Conservation (phyloP, 306 rosid species). For the Lablab purpureus region DNA sequence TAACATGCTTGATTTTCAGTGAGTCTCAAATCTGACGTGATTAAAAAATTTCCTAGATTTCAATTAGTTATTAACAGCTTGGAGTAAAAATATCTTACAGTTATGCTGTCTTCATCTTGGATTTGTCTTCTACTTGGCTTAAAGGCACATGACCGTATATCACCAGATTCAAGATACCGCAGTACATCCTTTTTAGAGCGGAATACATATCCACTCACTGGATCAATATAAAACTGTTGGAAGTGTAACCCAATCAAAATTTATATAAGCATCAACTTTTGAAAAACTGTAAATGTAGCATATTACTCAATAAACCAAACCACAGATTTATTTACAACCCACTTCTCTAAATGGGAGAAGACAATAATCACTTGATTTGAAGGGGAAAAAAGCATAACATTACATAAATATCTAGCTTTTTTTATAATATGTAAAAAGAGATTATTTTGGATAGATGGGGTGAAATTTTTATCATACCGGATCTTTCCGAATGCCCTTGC, state of each 20-base stretch:
- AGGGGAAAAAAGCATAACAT: neutral
- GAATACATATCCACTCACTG: slow-evolving; percentile 54
- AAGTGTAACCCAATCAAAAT: slow-evolving; percentile 43
- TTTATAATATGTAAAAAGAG: neutral
- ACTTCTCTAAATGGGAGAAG: slow-evolving; percentile 1
- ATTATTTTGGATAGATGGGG: neutral
- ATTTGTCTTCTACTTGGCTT: slow-evolving; percentile 45
- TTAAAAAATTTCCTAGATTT: slow-evolving; percentile 36
- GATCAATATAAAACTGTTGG: slow-evolving; percentile 58
- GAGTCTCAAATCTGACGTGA: slow-evolving; percentile 11
- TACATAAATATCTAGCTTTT: neutral
- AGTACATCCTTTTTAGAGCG: slow-evolving; percentile 58
- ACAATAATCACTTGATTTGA: slow-evolving; percentile 20
- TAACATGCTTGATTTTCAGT: slow-evolving; percentile 22
- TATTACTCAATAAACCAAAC: slow-evolving; percentile 22
- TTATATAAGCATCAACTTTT: slow-evolving; percentile 27
- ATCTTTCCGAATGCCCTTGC: slow-evolving; percentile 54
- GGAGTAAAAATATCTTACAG: slow-evolving; percentile 47
- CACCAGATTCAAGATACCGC: slow-evolving; percentile 55
- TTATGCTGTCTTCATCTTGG: slow-evolving; percentile 47
- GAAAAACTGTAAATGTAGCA: slow-evolving; percentile 34
- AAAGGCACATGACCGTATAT: slow-evolving; percentile 43
- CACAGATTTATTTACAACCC: slow-evolving; percentile 25
- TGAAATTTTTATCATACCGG: slow-evolving; percentile 46
- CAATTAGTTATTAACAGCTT: neutral